Conservation (phyloP, 805 yeast species). For the Tetrapisispora fleetii region DNA sequence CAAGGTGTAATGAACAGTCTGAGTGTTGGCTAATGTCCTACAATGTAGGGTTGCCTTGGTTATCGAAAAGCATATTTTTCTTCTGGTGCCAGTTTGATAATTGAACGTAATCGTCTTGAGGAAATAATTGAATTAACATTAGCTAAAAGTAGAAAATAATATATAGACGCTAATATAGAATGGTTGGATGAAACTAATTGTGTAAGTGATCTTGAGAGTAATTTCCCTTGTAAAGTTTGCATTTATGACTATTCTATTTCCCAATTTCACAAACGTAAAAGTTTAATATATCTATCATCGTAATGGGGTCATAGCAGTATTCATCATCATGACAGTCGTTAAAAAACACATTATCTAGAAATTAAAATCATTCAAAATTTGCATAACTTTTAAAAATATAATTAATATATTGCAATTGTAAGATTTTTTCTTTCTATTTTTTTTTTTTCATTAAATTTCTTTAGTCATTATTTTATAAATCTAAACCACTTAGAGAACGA, state of each 20-base stretch:
- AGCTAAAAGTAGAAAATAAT: not conserved
- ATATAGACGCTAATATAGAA: not conserved
- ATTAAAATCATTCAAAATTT: no score
- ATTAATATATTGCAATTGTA: not conserved
- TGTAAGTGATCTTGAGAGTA: no score
- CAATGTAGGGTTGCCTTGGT: no score
- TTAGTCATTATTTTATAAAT: constrained; percentile 12
- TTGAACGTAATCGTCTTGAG: not conserved
- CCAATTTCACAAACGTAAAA: not conserved
- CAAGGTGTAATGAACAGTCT: no score
- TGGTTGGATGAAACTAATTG: no score
- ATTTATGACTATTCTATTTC: not conserved
- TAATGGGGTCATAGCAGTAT: not conserved
- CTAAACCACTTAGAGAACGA: constrained; percentile 27
- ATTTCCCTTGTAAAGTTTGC: no score
- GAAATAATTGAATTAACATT: no score
- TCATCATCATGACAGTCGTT: constrained; percentile 4
- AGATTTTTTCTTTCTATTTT: not conserved
- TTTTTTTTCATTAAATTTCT: not conserved
- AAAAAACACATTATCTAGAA: not conserved
- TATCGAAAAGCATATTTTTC: no score
- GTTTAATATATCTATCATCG: not conserved
- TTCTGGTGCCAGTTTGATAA: no score
- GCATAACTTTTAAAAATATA: no score
- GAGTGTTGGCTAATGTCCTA: no score